phyloP scores from a whole-genome alignment of 176 grass and related monocot species.

The Miscanthus lutarioriparius region DNA sequence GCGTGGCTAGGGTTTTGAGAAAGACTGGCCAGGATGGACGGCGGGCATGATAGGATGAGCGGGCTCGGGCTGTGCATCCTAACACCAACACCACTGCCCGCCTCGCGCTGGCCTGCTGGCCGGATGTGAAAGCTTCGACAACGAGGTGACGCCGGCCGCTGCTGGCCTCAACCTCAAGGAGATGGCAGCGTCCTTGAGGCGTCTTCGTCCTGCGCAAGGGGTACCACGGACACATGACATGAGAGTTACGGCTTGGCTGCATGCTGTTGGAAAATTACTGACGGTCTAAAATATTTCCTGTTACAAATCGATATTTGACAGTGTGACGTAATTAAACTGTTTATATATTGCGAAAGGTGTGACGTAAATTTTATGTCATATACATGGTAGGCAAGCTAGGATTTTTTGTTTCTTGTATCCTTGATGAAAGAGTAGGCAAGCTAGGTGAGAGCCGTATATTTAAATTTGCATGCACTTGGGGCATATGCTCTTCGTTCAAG shows the following conservation, averaged over 20 bases:
- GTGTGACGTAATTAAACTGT: neutral
- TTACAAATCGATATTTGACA: too few species aligned
- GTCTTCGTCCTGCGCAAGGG: neutral
- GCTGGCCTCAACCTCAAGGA: neutral
- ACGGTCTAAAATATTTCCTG: neutral
- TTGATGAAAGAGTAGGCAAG: too few species aligned
- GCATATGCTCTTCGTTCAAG: too few species aligned
- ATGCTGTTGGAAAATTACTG: neutral
- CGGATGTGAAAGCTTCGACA: constrained; percentile 30
- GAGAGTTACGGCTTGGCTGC: constrained; percentile 5
- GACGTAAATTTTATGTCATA: too few species aligned
- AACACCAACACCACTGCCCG: neutral
- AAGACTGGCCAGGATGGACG: neutral
- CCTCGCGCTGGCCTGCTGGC: neutral
- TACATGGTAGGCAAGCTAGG: too few species aligned
- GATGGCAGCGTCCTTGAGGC: neutral
- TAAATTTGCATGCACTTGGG: too few species aligned
- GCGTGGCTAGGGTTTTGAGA: neutral
- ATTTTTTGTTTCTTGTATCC: too few species aligned
- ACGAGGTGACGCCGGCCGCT: constrained; percentile 1
- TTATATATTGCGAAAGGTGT: too few species aligned
- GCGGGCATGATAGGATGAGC: neutral
- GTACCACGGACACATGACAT: neutral
- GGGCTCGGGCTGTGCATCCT: neutral
- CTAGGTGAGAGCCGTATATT: too few species aligned